These are phyloP conservation scores for Torulaspora pretoriensis DNA, from an alignment of 1,139 yeast genomes.

Conservation along the genomic window DNA sequence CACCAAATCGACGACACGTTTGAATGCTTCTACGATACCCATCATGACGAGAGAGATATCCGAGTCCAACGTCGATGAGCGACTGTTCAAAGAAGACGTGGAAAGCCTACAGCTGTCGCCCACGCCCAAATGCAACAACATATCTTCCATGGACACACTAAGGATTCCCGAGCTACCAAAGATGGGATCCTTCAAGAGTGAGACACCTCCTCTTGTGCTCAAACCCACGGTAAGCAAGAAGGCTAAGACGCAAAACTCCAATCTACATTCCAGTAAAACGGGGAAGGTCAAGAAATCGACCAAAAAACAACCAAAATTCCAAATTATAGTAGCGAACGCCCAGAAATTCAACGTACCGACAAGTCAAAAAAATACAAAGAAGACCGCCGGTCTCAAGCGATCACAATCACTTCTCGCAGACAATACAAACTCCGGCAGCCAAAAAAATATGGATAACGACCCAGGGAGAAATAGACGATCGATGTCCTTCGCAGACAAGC, in stretches of 20 bases:
- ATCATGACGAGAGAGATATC: slow-evolving; percentile 17
- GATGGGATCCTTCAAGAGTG: slow-evolving; percentile 37
- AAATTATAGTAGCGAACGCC: slow-evolving; percentile 35
- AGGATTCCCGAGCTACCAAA: slow-evolving; percentile 36
- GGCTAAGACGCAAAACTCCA: slow-evolving; percentile 5
- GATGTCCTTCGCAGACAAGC: slow-evolving; percentile 14
- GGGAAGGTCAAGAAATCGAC: slow-evolving; percentile 23
- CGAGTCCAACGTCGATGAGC: slow-evolving; percentile 24
- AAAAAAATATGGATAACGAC: slow-evolving; percentile 2
- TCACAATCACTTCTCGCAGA: slow-evolving; percentile 21
- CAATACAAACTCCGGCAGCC: slow-evolving; percentile 3
- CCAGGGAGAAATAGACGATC: slow-evolving; percentile 10
- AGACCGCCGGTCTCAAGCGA: slow-evolving; percentile 18
- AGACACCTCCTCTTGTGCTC: slow-evolving; percentile 16
- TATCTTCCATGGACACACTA: slow-evolving; percentile 14
- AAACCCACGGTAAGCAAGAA: slow-evolving; percentile 10
- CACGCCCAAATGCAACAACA: slow-evolving; percentile 28
- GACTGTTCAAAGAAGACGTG: slow-evolving; percentile 22
- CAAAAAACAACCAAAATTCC: slow-evolving; percentile 34
- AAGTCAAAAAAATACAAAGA: slow-evolving; percentile 10
- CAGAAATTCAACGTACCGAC: slow-evolving; percentile 30
- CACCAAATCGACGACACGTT: slow-evolving; percentile 28
- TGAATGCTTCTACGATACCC: slow-evolving; percentile 20
- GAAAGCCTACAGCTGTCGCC: slow-evolving; percentile 32
- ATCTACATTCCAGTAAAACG: slow-evolving; percentile 6